Evolutionary conservation across 441 rosid genomes (phyloP), one percentile per base, ranked within the genome.

Genomic region (Populus hybrid): DNA sequence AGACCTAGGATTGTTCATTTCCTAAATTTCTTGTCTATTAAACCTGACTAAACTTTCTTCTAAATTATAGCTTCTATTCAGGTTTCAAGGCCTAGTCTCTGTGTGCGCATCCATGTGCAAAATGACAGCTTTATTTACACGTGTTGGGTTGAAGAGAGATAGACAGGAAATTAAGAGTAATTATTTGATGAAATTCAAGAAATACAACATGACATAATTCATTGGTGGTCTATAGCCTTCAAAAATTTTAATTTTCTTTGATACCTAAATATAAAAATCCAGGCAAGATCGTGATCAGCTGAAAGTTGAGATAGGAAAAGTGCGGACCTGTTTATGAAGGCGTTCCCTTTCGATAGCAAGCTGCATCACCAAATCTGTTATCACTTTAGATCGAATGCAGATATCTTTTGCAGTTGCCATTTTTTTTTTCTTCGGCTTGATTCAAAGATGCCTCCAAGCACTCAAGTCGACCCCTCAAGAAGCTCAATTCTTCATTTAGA

Each of bases 341-440:
- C 91, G 95, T 76, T 94, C 98, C 83, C 98, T 90, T 88, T 94
- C 98, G 33, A 86, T 66, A 69, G 93, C 90, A 70, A 96, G 82
- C 79, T 84, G 96, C 91, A 92, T 83, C 74, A 96, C 88, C 79
- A 94, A 78, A 82, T 93, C 92, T 24, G 88, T 87, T 80, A 96
- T 91, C 80, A 88, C 86, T 88, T 89, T 90, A 79, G 94, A 82
- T 76, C 81, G 94, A 59, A 86, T 38, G 59, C 82, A 80, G 71
- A 96, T 92, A 85, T 89, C 95, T 85, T 89, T 91, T 40, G 94
- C 90, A 23, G 91, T 86, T 28, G 83, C 84, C 78, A 86, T 69
- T 86, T 92, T 94, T 77, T 79, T 83, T 83, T 93, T n/a, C 96
- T 84, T 96, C 95, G 9, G 90, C 89, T 81, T 84, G 92, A 82